Base-by-base conservation (phyloP, 2,329 filamentous ascomycete genomes). In the Colletotrichum orchidophilum region DNA sequence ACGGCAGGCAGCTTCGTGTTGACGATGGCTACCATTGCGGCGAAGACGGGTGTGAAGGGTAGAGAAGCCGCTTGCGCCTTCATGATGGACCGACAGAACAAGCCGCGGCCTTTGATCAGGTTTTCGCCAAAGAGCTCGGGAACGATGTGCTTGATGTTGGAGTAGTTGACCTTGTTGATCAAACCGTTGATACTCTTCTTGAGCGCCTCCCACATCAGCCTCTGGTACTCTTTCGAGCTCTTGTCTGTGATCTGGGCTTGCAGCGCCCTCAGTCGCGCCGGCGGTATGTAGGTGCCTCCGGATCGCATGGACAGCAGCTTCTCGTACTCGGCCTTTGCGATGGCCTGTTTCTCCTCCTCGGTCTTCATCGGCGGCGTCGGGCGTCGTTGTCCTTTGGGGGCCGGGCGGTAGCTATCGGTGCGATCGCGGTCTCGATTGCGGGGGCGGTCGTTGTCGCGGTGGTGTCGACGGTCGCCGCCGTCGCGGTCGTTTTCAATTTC, bases 131-230 rank as follows among this genome's bases (percentile, higher is more conserved):
- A 99, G 55, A 99, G 87, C 83, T 99, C 96, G 1, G 96, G 96
- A 27, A 98, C 95, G 73, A 99, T 98, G 79, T 93, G 90, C 83
- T 99, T 98, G 87, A 99, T 98, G 81, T 99, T 99, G 39, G 93
- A 94, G 66, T 96, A 94, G 83, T 98, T 98, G 86, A 98, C 93
- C 86, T 99, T 99, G 88, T 99, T 99, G 87, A 99, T 97, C 75
- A 99, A 85, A 76, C 96, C 96, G 80, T 99, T 98, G 83, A 99
- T 97, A 59, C 94, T 96, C 86, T 99, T 99, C 86, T 99, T 99
- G 78, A 99, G 85, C 13, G 96, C 96, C 83, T 99, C 96, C 96
- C 96, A 99, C 9, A 95, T 95, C 94, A 99, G 97, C 77, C 96
- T 94, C 87, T 98, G 96, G 80, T 97, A 98, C 83, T 98, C 96